phyloP scores from a whole-genome alignment of 2,329 filamentous ascomycete genomes.

The Fusarium dimerum region DNA sequence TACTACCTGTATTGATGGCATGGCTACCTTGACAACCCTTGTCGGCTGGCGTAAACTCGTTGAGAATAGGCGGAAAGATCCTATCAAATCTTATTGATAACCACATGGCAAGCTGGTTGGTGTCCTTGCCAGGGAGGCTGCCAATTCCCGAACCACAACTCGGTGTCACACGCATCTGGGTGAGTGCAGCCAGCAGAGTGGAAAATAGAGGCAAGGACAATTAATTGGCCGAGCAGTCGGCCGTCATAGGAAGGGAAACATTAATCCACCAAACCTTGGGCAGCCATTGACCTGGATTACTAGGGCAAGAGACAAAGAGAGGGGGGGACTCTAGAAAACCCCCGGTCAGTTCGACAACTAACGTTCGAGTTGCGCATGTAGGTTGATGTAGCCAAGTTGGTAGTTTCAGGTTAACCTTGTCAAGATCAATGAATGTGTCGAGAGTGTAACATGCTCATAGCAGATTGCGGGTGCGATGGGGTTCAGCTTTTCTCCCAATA shows the following conservation, averaged over 20 bases:
- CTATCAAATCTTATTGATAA: conserved; percentile 1
- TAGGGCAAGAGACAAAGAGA: no score
- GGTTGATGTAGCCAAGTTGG: not conserved
- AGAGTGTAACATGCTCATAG: not conserved
- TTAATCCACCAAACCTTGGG: not conserved
- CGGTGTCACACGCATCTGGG: no score
- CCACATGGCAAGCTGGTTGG: conserved; percentile 15
- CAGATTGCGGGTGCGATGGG: not conserved
- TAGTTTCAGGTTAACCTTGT: not conserved
- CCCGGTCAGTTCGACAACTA: not conserved
- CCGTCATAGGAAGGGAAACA: not conserved
- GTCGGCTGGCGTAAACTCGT: not conserved
- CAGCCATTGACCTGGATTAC: not conserved
- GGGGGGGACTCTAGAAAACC: not conserved
- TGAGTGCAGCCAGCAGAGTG: not conserved
- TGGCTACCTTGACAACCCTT: not conserved
- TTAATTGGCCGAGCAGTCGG: not conserved
- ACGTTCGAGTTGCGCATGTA: no score
- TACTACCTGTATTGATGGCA: not conserved
- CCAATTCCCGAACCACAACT: no score
- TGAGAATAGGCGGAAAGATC: not conserved
- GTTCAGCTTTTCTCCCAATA: not conserved
- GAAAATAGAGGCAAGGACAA: not conserved
- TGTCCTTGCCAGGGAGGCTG: not conserved
- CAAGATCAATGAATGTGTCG: not conserved